Base-by-base conservation (phyloP, 2,329 filamentous ascomycete genomes). In the Xylaria sp. region DNA sequence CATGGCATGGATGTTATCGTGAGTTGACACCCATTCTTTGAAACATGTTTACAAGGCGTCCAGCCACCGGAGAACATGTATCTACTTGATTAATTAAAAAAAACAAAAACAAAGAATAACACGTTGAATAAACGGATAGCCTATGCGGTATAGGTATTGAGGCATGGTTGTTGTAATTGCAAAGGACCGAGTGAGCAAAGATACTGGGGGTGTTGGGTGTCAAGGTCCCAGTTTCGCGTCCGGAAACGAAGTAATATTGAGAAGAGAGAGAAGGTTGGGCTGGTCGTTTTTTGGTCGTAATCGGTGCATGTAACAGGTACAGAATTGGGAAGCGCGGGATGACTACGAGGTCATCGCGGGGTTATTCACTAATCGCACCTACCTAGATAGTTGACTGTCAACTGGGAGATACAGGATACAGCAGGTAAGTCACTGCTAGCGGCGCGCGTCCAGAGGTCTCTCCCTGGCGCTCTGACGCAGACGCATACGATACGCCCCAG, bases 21-120 rank as follows among this genome's bases (percentile, higher is more conserved):
- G 63, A 65, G 59, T 65, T 62, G 62, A 65, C 40, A 7, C 31
- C 46, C 63, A 60, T 66, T 63, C 59, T 67, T 40, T 36, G 33
- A 61, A 48, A 33, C 49, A 60, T 67, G 64, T 67, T 64, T 60
- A 57, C 48, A 62, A n/a, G 31, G 33, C 44, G 28, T 64, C 67
- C 59, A 63, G 63, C 67, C 59, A 59, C 66, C 28, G 5, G 46
- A 46, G 31, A 46, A 42, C 31, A 66, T 68, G 63, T 28, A 40
- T 51, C 44, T 48, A n/a, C 36, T n/a, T 31, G 17, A 23, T 42
- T 20, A 33, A 44, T 31, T 10, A 3, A 10, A 33, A 38, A 13
- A 13, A 38, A 38, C 10, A 36, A 36, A 38, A 38, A 38, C 10
- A 13, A 38, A 38, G 3, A 48, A 48, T 6, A 48, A 48, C 46